Evolutionary conservation across 495 filamentous ascomycete genomes (phyloP), one percentile per base, ranked within the genome.

Genomic region (Terfezia claveryi): DNA sequence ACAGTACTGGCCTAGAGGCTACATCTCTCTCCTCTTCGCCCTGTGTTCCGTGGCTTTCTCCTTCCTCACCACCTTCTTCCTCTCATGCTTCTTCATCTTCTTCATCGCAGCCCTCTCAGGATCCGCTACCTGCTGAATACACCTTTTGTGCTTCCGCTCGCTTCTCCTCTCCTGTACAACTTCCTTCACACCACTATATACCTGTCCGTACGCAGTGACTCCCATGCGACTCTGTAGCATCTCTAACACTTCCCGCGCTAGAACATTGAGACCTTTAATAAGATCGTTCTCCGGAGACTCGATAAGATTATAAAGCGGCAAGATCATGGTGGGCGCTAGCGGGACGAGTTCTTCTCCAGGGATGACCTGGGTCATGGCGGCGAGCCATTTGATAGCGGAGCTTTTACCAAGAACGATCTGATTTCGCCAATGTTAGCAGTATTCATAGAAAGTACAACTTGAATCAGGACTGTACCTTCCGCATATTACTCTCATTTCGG

Each of bases 1-100:
- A 32, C 27, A 32, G 1, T 32, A 32, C 27, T 32, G 4, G 27
- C 27, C 27, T 7, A 32, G 27, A 32, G 27, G 1, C 27, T 32
- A 32, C 27, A 32, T 32, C 27, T 32, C 27, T 32, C 27, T 32
- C 27, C 27, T 32, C 27, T 32, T 32, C 2, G 27, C 79, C 64
- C 79, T 77, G 67, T 82, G 74, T 67, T 81, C 79, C 60, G 67
- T 62, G 0, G 81, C 79, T 68, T 74, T 84, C 68, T 82, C 84
- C 70, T 83, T 89, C 65, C 83, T 77, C 70, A 78, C 80, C 59
- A 78, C 82, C 67, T 79, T 87, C 74, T 89, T 87, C 70, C 79
- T 80, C 61, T 88, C 87, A 56, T 81, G 79, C 70, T 82, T 89
- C 68, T 80, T 82, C 68, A 75, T 78, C 80, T 96, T 98, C 60